Evolutionary conservation across 1,139 yeast species (phyloP), one percentile per base, ranked within the genome.

Genomic region (Blastobotrys buckinghamii): DNA sequence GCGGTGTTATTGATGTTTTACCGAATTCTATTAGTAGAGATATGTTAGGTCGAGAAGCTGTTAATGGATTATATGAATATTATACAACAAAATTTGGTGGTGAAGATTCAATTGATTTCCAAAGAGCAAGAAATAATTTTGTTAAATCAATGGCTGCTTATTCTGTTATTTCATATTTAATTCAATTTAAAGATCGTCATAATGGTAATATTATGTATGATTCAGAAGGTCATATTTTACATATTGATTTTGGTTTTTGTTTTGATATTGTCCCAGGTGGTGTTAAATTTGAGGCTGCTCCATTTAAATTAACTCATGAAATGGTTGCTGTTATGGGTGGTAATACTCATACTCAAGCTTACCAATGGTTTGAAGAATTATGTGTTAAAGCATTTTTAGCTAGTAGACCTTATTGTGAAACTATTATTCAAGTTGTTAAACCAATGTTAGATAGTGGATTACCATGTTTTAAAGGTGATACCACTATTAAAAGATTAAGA

Each of bases 261-360:
- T 94, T 94, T 67, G 98, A 94, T 69, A 92, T 94, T 69, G 97
- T 88, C 35, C 99, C 99, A 4, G 99, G 99, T 56, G 98, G 98
- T 34, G 97, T 94, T 49, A 87, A 84, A 60, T 94, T 94, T 65
- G 99, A 94, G 64, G 95, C 89, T 16, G 96, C 96, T 1, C 98
- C 98, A 15, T 94, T 94, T 75, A 94, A 94, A 65, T 77, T 94
- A 57, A 92, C 98, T 5, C 87, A 84, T 60, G 99, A 94, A 63
- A 94, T 94, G 98, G 84, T 94, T 17, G 77, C 81, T 63, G 97
- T 94, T 1, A 81, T 94, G 81, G 98, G 98, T 19, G 98, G 98
- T 0, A 75, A 79, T 30, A 76, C 79, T 35, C 74, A 79, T 41
- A 88, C 98, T 0, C 96, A 88, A 64, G 92, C 97, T 0, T 94